Conservation (phyloP, 495 filamentous ascomycete genomes). For the Umbilicaria muhlenbergii region DNA sequence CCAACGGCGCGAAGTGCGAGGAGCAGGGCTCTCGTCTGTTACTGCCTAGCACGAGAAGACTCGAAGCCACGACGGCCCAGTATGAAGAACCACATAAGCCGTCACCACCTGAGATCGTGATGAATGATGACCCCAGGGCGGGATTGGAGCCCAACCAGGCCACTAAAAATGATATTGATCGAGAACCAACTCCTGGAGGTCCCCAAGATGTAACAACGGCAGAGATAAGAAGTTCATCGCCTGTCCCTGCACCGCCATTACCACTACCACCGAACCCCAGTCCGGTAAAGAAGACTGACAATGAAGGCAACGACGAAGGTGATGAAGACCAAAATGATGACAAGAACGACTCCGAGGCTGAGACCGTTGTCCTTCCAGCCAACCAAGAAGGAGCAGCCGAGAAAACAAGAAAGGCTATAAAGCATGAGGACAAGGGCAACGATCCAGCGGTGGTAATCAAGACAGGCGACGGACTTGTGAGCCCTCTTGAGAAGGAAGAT, state of each 20-base stretch:
- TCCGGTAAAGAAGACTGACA: too few species aligned
- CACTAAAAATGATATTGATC: too few species aligned
- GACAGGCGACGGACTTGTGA: background rate
- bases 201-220: too few species aligned
- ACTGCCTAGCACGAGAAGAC: background rate
- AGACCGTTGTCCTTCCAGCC: conserved; percentile 63
- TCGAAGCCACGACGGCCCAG: conserved; percentile 1
- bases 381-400: conserved; percentile 55
- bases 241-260: too few species aligned
- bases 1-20: background rate
- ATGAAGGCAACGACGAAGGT: too few species aligned
- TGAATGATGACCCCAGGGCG: background rate
- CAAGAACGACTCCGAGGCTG: conserved; percentile 61
- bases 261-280: too few species aligned
- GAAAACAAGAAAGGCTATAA: conserved; percentile 51
- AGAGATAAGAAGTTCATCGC: too few species aligned
- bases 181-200: too few species aligned
- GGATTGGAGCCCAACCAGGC: too few species aligned
- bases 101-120: background rate
- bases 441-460: conserved; percentile 25
- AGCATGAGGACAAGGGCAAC: conserved; percentile 50
- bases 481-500: too few species aligned
- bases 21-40: background rate
- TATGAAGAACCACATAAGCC: background rate
- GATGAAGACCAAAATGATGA: conserved; percentile 1